These are phyloP conservation scores for Entamoeba nuttalli DNA, from an alignment of 208 protist genomes.

Conservation along the genomic window DNA sequence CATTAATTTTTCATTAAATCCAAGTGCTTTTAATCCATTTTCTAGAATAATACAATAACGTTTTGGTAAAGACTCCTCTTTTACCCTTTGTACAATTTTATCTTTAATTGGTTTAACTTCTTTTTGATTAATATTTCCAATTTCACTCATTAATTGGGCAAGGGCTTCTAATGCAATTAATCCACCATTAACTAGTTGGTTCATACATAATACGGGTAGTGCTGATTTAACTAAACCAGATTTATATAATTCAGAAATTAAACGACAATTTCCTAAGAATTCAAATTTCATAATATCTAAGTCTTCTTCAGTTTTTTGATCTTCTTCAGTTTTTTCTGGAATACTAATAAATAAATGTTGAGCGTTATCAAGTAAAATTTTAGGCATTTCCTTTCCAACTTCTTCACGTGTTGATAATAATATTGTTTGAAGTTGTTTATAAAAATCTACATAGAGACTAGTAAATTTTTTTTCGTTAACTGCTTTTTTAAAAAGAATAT, in stretches of 20 bases:
- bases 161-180: not conserved
- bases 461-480: not conserved
- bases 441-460: not conserved
- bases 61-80: not conserved
- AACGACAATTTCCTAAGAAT: not conserved
- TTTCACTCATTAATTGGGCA: not conserved
- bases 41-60: not conserved
- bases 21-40: not conserved
- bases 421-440: not conserved
- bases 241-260: not conserved
- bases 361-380: not conserved
- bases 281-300: not conserved
- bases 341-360: not conserved
- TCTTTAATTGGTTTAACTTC: not conserved
- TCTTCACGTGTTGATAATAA: not conserved
- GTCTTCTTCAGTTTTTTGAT: not conserved
- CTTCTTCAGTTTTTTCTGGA: not conserved
- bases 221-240: not conserved
- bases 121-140: not conserved
- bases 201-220: not conserved
- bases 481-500: not conserved
- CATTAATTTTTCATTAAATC: not conserved
- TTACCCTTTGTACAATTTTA: not conserved
- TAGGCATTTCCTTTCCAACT: not conserved
- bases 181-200: not conserved